A percentile compares a stretch with the other conserved stretches of the same genome.
These are phyloP conservation scores for Pinus tabuliformis DNA, from an alignment of 75 land plant genomes.

Conservation along the genomic window DNA sequence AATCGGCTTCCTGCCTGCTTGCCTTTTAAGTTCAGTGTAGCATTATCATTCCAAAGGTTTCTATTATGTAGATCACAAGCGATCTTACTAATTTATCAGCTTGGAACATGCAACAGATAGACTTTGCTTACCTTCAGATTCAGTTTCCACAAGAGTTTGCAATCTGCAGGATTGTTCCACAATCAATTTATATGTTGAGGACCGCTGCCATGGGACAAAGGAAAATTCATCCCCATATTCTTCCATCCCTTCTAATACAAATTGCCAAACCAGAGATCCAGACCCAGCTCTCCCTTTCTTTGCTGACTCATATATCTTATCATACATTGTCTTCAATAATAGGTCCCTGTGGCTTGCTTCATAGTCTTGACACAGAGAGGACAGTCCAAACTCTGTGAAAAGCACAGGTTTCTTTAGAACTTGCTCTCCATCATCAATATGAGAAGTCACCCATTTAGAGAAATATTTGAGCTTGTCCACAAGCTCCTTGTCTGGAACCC, in stretches of 20 bases:
- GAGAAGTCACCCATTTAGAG: slow-evolving; percentile 63
- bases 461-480: slow-evolving; percentile 50
- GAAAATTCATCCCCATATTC: slow-evolving; percentile 73
- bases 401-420: slow-evolving; percentile 76
- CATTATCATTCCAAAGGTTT: too few species aligned
- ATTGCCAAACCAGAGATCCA: slow-evolving; percentile 86
- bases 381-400: slow-evolving; percentile 87
- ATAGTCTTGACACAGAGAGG: slow-evolving; percentile 45
- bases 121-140: slow-evolving; percentile 2
- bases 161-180: slow-evolving; percentile 57
- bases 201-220: slow-evolving; percentile 57
- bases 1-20: too few species aligned
- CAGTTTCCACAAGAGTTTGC: slow-evolving; percentile 4
- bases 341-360: slow-evolving; percentile 39
- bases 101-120: too few species aligned
- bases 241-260: slow-evolving; percentile 64
- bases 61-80: too few species aligned
- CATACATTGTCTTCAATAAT: slow-evolving; percentile 43
- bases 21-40: too few species aligned
- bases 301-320: slow-evolving; percentile 62
- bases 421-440: slow-evolving; percentile 75
- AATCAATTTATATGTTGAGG: slow-evolving; percentile 31
- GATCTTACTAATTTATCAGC: too few species aligned
- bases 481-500: slow-evolving; percentile 39
- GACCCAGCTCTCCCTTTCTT: slow-evolving; percentile 57